Conservation (phyloP, 2,329 filamentous ascomycete genomes). For the Leptoxyphium fumago region DNA sequence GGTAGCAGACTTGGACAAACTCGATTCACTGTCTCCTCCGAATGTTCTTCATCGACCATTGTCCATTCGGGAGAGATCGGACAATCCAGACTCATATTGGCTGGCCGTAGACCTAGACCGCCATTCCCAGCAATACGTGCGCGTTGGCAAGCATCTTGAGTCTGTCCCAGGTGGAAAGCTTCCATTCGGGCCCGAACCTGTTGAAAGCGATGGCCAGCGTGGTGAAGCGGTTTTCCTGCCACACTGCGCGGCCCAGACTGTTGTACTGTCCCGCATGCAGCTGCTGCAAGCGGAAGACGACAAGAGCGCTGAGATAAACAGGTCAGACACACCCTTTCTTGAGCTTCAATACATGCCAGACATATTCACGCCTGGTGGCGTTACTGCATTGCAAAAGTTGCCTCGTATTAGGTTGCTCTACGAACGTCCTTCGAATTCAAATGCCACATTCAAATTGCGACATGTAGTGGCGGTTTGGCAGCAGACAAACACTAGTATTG, state of each 20-base stretch:
- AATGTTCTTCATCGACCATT: too few relatives aligned
- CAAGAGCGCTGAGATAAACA: background rate
- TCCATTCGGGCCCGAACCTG: background rate
- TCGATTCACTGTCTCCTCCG: too few relatives aligned
- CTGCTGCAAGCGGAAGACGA: background rate
- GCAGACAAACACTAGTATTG: constrained; percentile 1
- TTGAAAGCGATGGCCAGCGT: background rate
- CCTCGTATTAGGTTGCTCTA: constrained; percentile 6
- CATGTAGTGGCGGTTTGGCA: constrained; percentile 1
- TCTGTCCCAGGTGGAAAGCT: background rate
- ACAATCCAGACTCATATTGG: background rate
- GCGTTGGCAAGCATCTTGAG: background rate
- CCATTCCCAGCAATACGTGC: background rate
- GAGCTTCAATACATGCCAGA: constrained; percentile 7
- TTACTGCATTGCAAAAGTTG: constrained; percentile 2
- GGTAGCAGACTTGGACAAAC: too few relatives aligned
- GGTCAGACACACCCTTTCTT: constrained; percentile 1
- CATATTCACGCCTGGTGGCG: constrained; percentile 3
- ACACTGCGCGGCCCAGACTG: constrained; percentile 3
- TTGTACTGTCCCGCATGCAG: constrained; percentile 9
- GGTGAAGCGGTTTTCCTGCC: background rate
- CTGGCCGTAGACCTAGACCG: background rate
- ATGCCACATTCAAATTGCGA: constrained; percentile 1
- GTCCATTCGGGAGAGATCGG: too few relatives aligned
- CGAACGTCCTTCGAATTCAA: constrained; percentile 1